phyloP scores from a whole-genome alignment of 805 yeast species.

The Zygotorulaspora chibaensis region DNA sequence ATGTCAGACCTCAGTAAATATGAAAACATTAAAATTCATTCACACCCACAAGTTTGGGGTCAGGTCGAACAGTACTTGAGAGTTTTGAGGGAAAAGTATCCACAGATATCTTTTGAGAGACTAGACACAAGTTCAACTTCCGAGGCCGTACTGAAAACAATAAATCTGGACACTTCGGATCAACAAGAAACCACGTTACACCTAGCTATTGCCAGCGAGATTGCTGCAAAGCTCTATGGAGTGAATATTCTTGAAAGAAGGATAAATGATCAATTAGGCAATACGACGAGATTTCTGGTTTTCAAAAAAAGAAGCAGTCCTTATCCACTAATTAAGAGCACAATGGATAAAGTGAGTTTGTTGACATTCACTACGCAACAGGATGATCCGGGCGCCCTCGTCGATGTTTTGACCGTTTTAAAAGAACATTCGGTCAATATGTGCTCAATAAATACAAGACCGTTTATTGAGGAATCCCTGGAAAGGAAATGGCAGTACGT shows the following conservation, averaged over 20 bases:
- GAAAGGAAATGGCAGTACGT: conserved; percentile 66
- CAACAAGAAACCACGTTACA: conserved; percentile 28
- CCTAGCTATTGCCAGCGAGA: conserved; percentile 70
- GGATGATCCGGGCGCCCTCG: conserved; percentile 71
- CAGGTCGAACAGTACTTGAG: conserved; percentile 64
- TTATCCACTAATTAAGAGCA: conserved; percentile 14
- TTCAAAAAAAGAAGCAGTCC: conserved; percentile 42
- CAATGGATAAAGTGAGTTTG: conserved; percentile 41
- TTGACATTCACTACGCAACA: conserved; percentile 61
- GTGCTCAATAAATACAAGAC: conserved; percentile 72
- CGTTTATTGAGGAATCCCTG: conserved; percentile 39
- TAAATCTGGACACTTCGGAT: conserved; percentile 15
- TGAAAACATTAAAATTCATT: conserved; percentile 58
- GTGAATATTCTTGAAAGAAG: conserved; percentile 51
- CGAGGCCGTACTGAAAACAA: conserved; percentile 69
- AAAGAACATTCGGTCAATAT: conserved; percentile 55
- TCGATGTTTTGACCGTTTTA: conserved; percentile 57
- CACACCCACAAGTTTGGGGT: conserved; percentile 99
- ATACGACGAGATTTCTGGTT: conserved; percentile 82
- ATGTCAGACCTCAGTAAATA: conserved; percentile 33
- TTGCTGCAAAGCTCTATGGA: conserved; percentile 58
- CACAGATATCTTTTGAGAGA: conserved; percentile 37
- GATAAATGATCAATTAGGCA: conserved; percentile 68
- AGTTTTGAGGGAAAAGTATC: conserved; percentile 31
- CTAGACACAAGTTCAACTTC: conserved; percentile 79